Base-by-base conservation (phyloP, 108 stramenopile species). In the Stephanodiscus minutulus region DNA sequence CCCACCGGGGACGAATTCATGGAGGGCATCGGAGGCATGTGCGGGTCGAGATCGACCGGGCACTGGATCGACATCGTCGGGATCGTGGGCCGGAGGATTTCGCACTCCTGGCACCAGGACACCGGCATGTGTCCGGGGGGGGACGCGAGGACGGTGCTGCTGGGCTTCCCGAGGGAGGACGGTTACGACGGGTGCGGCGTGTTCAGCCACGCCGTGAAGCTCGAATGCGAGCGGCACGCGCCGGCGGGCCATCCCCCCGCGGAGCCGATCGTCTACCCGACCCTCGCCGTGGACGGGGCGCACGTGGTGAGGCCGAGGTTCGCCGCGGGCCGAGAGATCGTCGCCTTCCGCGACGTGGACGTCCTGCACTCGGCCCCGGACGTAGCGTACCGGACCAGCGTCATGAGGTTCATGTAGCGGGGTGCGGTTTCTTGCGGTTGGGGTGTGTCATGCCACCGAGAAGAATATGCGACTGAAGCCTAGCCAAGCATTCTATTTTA, bases 31-130 rank as follows among this genome's bases (percentile, higher is more conserved):
- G 89, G 89, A 1, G 28, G 60, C 3, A 54, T 91, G 11, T 93
- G 89, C 64, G 88, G 91, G 25, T 69, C 73, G 5, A 63, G 66
- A 5, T 84, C 91, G 24, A 77, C 84, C 12, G 87, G 77, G 18
- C 91, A 93, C 77, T 93, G 77, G 77, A 93, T 93, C 57, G 91
- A 93, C 70, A 93, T 93, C 59, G 83, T 87, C 22, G 89, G 89
- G 7, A 74, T 90, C 28, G 61, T 74, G 46, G 82, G 84, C 65
- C 63, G 86, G 8, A 70, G 44, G 46, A 86, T 89, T 28, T 62
- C 83, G 25, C 86, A 93, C 70, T 86, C 86, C 11, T 93, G 86
- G 85, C 91, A 93, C 63, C 80, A 87, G 33, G 89, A 93, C 63
- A 77, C 79, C 11, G 88, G 91, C 24, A 60, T 43, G 6, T 83